Evolutionary conservation across 2,329 filamentous ascomycete species (phyloP).

Genomic region (Triangularia setosa): DNA sequence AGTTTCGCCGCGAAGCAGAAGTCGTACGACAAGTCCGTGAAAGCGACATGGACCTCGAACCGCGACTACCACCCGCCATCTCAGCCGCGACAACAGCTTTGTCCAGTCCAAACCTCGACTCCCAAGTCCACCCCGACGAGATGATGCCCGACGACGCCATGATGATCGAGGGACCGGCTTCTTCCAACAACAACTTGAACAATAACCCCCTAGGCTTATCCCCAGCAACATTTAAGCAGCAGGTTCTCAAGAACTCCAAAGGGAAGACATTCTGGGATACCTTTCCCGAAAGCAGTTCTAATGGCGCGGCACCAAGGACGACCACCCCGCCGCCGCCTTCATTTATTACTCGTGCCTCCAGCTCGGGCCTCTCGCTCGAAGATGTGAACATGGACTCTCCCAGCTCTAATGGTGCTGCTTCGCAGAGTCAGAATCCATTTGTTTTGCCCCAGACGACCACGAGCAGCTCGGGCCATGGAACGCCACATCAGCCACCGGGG

Average conservation of each 20-base stretch:
- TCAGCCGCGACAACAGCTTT: constrained; percentile 54
- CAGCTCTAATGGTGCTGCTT: constrained; percentile 21
- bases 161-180: constrained; percentile 49
- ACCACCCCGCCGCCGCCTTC: constrained; percentile 60
- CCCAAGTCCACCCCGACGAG: constrained; percentile 47
- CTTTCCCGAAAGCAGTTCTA: constrained; percentile 57
- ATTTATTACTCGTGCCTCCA: constrained; percentile 52
- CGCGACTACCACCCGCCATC: constrained; percentile 38
- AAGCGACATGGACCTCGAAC: constrained; percentile 67
- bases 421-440: constrained; percentile 25
- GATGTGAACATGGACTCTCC: constrained; percentile 73
- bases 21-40: constrained; percentile 94
- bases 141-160: constrained; percentile 64
- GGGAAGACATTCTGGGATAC: constrained; percentile 74
- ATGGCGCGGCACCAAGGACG: constrained; percentile 33
- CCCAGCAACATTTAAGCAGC: constrained; percentile 67
- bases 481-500: constrained; percentile 30
- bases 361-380: constrained; percentile 57
- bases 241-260: constrained; percentile 67
- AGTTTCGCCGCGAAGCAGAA: constrained; percentile 86
- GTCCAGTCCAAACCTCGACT: constrained; percentile 62
- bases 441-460: constrained; percentile 28
- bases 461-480: constrained; percentile 36
- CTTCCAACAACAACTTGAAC: background rate
- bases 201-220: constrained; percentile 15